A percentile compares a stretch with the other conserved stretches of the same genome.
These are phyloP conservation scores for Haematococcus lacustris DNA, from an alignment of 139 green algal species.

Conservation along the genomic window DNA sequence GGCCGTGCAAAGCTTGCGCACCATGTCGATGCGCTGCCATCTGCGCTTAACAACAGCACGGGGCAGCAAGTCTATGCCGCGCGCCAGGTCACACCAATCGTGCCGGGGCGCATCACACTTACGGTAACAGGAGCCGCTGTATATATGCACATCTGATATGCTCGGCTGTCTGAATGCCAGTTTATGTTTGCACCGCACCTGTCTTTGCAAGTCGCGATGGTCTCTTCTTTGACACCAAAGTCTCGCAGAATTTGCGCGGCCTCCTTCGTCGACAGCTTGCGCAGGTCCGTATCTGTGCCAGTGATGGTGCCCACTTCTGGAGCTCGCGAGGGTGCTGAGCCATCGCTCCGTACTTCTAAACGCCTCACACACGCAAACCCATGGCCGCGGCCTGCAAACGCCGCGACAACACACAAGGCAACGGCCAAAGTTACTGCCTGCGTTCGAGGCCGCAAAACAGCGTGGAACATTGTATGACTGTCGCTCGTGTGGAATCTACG, in stretches of 20 bases:
- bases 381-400: background rate
- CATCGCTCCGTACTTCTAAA: background rate
- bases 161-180: background rate
- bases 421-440: no score
- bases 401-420: no score
- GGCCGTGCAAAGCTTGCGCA: slow-evolving; percentile 6
- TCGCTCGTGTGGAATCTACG: no score
- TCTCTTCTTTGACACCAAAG: background rate
- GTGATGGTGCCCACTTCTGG: slow-evolving; percentile 4
- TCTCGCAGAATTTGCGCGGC: background rate
- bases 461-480: no score
- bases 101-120: background rate
- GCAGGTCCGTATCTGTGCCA: background rate
- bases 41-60: no score
- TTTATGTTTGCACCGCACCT: background rate
- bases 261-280: background rate
- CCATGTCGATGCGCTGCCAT: slow-evolving; percentile 12
- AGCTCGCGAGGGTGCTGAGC: background rate
- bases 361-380: slow-evolving; percentile 6
- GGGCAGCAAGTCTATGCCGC: no score
- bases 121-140: background rate
- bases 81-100: no score
- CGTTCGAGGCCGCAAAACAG: no score
- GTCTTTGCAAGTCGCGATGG: background rate
- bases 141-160: background rate